phyloP scores from a whole-genome alignment of 106 monocot species.

The Allium cepa region DNA sequence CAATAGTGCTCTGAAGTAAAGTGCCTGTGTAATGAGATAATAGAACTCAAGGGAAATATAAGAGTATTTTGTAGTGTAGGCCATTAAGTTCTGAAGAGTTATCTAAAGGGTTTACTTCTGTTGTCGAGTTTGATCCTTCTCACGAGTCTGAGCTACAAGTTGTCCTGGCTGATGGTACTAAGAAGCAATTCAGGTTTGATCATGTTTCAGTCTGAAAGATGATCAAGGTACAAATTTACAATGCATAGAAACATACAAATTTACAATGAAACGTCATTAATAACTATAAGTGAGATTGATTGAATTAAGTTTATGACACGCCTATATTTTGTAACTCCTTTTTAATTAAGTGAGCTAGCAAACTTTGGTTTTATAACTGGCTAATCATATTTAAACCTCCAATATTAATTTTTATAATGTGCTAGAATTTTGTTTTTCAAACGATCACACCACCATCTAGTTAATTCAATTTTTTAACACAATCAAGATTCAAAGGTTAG shows the following conservation, averaged over 20 bases:
- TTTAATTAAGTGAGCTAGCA: too few relatives aligned
- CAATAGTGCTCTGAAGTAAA: conserved; percentile 55
- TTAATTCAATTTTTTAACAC: too few relatives aligned
- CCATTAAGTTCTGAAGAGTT: conserved; percentile 61
- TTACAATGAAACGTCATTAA: too few relatives aligned
- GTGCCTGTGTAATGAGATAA: conserved; percentile 73
- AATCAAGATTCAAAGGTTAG: too few relatives aligned
- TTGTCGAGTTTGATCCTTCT: conserved; percentile 55
- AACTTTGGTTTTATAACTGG: too few relatives aligned
- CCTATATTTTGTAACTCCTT: too few relatives aligned
- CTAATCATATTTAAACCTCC: too few relatives aligned
- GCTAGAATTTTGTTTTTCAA: too few relatives aligned
- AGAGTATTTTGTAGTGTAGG: conserved; percentile 88
- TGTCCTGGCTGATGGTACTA: conserved; percentile 43
- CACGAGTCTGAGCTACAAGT: conserved; percentile 72
- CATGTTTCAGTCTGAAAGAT: conserved; percentile 61
- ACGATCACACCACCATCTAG: too few relatives aligned
- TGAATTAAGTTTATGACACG: too few relatives aligned
- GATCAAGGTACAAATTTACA: conserved; percentile 53
- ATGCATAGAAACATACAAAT: not conserved
- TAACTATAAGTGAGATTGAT: too few relatives aligned
- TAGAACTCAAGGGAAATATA: conserved; percentile 89
- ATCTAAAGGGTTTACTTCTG: conserved; percentile 43
- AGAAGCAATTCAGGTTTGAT: conserved; percentile 86
- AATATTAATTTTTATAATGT: too few relatives aligned